Evolutionary conservation across 345 rosid genomes (phyloP), one percentile per base, ranked within the genome.

Genomic region (Boechera stricta): DNA sequence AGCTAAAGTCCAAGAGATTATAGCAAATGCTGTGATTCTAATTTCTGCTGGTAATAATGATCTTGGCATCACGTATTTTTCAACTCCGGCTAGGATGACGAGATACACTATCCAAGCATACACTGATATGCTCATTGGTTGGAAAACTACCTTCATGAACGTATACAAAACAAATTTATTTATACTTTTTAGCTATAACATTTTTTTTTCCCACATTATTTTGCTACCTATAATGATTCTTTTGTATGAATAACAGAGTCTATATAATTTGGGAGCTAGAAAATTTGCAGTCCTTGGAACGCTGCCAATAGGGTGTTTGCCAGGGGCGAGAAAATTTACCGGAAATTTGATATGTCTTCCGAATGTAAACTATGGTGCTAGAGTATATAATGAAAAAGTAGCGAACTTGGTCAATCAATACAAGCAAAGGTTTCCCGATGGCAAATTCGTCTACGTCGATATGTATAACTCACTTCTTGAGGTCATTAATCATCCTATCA

Each of bases 11-110:
- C 73, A 73, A 21, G 48, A 48, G 49, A 81, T 85, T 48, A 16
- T 88, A 55, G 69, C 76, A 24, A 85, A 83, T 5, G 77, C 83
- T 47, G 7, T 87, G 33, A 71, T 71, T 71, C 24, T 85, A 1
- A 71, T 84, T 5, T 81, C 83, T 10, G 49, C 77, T 2, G 87
- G 92, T 28, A 86, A 84, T 67, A 77, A 86, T 35, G 95, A 90
- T 86, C 76, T 90, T 35, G 90, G 82, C 18, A 79, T 79, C 66
- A 86, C 80, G 5, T 90, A 82, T 73, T 87, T 72, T 45, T 5
- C 10, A 2, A 47, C 78, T 53, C 83, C 72, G 1, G 56, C 49
- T 15, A 75, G 85, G 53, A 49, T 7, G 39, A 64, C 56, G 16
- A 36, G 16, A 11, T 48, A 83, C 32, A 81, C 41, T 58, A 52